Conservation (phyloP, 306 rosid genomes). For the Vigna angularis region DNA sequence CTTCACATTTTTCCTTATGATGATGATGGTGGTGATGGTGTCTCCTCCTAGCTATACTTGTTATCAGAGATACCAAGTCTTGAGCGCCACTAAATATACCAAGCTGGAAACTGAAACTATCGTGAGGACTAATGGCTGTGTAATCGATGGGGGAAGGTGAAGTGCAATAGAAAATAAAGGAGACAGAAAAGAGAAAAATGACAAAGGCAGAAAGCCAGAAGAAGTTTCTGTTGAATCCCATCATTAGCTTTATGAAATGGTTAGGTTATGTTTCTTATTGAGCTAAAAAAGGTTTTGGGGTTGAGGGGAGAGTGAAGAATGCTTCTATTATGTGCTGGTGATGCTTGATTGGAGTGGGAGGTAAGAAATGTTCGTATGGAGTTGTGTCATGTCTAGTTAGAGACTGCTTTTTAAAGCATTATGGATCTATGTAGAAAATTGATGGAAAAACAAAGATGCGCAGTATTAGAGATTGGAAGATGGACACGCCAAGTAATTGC, state of each 20-base stretch:
- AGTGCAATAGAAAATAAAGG: conserved; percentile 38
- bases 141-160: conserved; percentile 35
- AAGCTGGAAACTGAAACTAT: conserved; percentile 37
- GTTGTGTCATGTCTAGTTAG: conserved; percentile 21
- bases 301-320: conserved; percentile 35
- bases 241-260: conserved; percentile 35
- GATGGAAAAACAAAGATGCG: conserved; percentile 31
- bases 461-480: conserved; percentile 48
- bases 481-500: conserved; percentile 50
- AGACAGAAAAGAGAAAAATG: conserved; percentile 55
- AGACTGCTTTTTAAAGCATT: conserved; percentile 38
- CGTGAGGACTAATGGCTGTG: conserved; percentile 27
- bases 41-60: conserved; percentile 43
- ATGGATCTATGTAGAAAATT: conserved; percentile 1
- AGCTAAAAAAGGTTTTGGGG: conserved; percentile 38
- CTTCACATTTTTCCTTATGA: conserved; percentile 49
- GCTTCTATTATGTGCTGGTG: conserved; percentile 43
- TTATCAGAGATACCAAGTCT: conserved; percentile 47
- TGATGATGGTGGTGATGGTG: conserved; percentile 23
- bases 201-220: conserved; percentile 58
- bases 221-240: conserved; percentile 56
- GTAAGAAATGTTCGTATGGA: conserved; percentile 52
- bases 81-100: conserved; percentile 49
- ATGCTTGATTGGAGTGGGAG: conserved; percentile 57
- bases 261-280: conserved; percentile 20